These are phyloP conservation scores for Elsinoe fawcettii DNA, from an alignment of 2,329 filamentous ascomycete species.

Conservation along the genomic window DNA sequence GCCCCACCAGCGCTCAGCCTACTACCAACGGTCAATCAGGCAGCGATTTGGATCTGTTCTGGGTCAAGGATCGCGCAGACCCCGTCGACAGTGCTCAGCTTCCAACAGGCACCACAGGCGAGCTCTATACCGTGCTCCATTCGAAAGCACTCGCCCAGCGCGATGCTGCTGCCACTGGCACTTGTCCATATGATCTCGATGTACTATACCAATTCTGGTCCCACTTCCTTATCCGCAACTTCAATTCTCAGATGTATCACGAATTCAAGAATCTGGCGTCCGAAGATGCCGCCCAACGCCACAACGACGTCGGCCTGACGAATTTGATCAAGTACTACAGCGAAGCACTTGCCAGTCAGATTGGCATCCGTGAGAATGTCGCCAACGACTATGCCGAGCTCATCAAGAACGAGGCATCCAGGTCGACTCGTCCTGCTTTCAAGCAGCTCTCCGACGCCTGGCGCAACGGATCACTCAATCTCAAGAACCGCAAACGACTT, in stretches of 20 bases:
- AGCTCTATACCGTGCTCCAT: conserved; percentile 43
- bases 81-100: conserved; percentile 34
- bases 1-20: background rate
- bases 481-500: conserved; percentile 51
- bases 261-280: conserved; percentile 63
- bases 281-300: conserved; percentile 51
- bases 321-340: conserved; percentile 60
- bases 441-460: conserved; percentile 46
- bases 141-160: conserved; percentile 45
- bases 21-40: background rate
- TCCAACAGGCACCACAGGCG: conserved; percentile 39
- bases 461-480: conserved; percentile 47
- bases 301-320: conserved; percentile 50
- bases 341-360: conserved; percentile 46
- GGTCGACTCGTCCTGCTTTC: conserved; percentile 40
- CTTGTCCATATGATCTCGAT: conserved; percentile 51
- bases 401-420: conserved; percentile 41
- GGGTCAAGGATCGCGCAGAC: conserved; percentile 43
- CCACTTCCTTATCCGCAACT: conserved; percentile 63
- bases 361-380: conserved; percentile 45
- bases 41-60: conserved; percentile 34
- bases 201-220: conserved; percentile 69
- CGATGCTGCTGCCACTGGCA: conserved; percentile 36
- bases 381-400: conserved; percentile 49
- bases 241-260: conserved; percentile 67